A percentile compares a stretch with the other conserved stretches of the same genome.
Conservation (phyloP, 148 eudicot species). For the Rhododendron henanense region DNA sequence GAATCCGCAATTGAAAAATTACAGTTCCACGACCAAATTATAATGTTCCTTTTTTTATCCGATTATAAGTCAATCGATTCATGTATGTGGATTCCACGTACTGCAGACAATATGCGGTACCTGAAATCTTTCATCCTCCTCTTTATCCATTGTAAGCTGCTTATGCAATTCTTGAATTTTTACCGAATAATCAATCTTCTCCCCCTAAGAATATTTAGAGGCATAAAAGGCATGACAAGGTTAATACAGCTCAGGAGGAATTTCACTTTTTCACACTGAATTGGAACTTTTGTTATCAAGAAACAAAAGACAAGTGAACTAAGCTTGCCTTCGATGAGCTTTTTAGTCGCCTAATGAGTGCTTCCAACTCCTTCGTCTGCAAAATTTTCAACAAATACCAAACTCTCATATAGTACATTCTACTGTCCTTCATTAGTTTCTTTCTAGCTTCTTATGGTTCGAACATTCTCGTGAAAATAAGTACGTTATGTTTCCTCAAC, state of each 20-base stretch:
- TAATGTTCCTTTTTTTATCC: not conserved
- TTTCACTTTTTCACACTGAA: not conserved
- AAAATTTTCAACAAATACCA: conserved; percentile 3
- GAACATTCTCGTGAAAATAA: not conserved
- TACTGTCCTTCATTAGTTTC: not conserved
- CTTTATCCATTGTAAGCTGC: conserved; percentile 87
- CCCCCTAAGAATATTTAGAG: conserved; percentile 46
- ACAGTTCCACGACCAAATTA: not conserved
- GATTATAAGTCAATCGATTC: not conserved
- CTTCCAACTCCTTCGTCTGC: conserved; percentile 90
- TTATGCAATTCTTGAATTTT: conserved; percentile 94
- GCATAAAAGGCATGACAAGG: conserved; percentile 6
- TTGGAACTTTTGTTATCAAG: not conserved
- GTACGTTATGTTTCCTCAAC: conserved; percentile 88
- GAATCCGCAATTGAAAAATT: not conserved
- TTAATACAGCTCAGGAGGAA: not conserved
- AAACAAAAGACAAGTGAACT: conserved; percentile 1
- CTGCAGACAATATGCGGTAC: conserved; percentile 24
- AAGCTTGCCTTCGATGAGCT: conserved; percentile 76
- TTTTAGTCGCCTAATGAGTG: conserved; percentile 67
- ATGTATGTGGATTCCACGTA: not conserved
- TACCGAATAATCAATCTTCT: conserved; percentile 79
- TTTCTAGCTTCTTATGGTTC: not conserved
- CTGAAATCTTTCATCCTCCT: conserved; percentile 91
- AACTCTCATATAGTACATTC: not conserved